Evolutionary conservation across 2,329 filamentous ascomycete species (phyloP), one percentile per base, ranked within the genome.

Genomic region (Aspergillus fumigatus): DNA sequence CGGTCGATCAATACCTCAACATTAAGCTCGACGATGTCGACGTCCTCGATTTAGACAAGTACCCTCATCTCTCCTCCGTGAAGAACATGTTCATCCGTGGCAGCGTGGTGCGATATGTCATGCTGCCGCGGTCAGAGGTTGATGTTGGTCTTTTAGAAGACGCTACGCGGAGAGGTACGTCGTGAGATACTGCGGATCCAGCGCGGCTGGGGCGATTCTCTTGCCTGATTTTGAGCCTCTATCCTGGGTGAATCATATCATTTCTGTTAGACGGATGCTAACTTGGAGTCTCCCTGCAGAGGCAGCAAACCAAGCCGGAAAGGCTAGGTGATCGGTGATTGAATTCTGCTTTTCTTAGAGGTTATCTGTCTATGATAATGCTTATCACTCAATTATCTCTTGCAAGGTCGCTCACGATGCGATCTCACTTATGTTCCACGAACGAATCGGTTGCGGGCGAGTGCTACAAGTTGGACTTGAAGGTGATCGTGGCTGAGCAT

Each of bases 1-100:
- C 90, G 71, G 93, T 99, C 65, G 94, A 99, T 74, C 94, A 97
- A 80, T 99, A 96, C 78, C 85, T 99, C 71, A 99, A 99, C 79
- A 97, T 99, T 79, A 97, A 97, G 81, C 85, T 99, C 51, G 94
- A 99, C 71, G 91, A 97, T 70, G 95, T 97, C 59, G 84, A 87
- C 61, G 93, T 97, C 32, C 84, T 96, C 26, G 92, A 99, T 65
- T 91, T 97, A 78, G 79, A 94, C 70, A 92, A 92, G 76, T 97
- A 97, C 73, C 94, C 94, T 51, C 94, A 99, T 76, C 77, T 99
- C 75, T 87, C 84, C 59, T 88, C 91, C 19, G 92, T 96, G 63
- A 96, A 95, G 80, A 96, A 96, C 70, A 91, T 96, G 77, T 97
- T 97, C 72, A 96, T 97, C 69, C 85, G 92, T 68, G 92, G 92